Evolutionary conservation across 1,284 basidiomycete species (phyloP), one percentile per base, ranked within the genome.

Genomic region (Exobasidium cylindrosporum): DNA sequence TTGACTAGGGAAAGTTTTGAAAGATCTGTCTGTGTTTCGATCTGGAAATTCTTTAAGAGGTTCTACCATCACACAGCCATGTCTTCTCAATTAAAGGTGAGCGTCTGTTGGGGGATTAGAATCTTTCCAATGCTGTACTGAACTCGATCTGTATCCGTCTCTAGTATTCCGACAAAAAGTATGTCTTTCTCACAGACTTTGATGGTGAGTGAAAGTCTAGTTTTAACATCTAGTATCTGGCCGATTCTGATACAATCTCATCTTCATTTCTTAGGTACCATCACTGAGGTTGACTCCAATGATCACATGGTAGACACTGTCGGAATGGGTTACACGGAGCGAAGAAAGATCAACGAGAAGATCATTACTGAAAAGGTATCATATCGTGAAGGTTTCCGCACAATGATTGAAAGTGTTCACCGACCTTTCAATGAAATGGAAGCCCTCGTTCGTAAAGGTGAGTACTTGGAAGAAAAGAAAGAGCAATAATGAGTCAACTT

Each of bases 301-400:
- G 77, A 79, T 67, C 74, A 78, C 71, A 79, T 79, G 77, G 76
- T 79, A 62, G 77, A 79, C 67, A 75, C 70, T 14, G 67, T 70
- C 59, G 77, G 77, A 47, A 79, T 79, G 77, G 77, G 60, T 26
- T 79, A 79, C 73, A 68, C 68, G 28, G 76, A 74, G 63, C 76
- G 77, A 40, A 65, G 77, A n/a, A 78, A 78, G 69, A 63, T 79
- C 67, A 78, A 78, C 62, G 77, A 77, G 54, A 69, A 74, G 55
- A 78, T 79, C 56, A 68, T 79, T 65, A 57, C 67, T 50, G 77
- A 78, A 69, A 66, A 69, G 32, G 54, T 76, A 43, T 66, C 63
- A 35, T 79, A 74, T 75, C 76, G 72, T 47, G 77, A 79, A 13
- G 77, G 77, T 24, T 79, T 79, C 74, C 68, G 72, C 50, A 54